Conservation (phyloP, 2,329 filamentous ascomycete genomes). For the Annulohypoxylon truncatum region DNA sequence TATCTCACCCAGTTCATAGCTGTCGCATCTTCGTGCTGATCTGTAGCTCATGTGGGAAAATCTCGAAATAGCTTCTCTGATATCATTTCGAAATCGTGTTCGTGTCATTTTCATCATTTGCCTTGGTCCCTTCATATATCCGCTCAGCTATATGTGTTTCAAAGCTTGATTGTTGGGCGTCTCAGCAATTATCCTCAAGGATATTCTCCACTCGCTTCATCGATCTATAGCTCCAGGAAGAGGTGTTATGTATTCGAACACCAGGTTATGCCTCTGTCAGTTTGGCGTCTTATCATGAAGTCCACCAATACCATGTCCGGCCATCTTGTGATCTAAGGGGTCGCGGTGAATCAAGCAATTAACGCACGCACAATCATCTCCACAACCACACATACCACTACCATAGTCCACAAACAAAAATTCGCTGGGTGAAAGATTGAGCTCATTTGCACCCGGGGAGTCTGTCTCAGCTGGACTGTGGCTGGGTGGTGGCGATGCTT, state of each 20-base stretch:
- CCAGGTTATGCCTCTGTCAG: conserved; percentile 8
- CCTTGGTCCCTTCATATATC: conserved; percentile 2
- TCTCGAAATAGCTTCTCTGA: background rate
- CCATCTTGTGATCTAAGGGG: conserved; percentile 3
- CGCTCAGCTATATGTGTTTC: conserved; percentile 17
- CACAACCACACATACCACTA: conserved; percentile 65
- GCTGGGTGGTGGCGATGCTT: conserved; percentile 61
- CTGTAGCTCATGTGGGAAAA: background rate
- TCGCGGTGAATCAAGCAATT: conserved; percentile 65
- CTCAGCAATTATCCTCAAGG: conserved; percentile 17
- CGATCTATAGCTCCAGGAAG: background rate
- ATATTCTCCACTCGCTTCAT: conserved; percentile 32
- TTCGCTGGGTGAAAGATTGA: conserved; percentile 55
- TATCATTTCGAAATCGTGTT: background rate
- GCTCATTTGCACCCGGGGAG: conserved; percentile 27
- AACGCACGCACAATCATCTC: conserved; percentile 69
- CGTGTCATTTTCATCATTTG: background rate
- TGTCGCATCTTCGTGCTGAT: background rate
- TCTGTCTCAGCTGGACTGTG: conserved; percentile 56
- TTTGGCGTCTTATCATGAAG: conserved; percentile 20
- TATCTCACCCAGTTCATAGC: background rate
- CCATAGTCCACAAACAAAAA: conserved; percentile 71
- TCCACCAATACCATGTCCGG: conserved; percentile 55
- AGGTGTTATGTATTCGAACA: conserved; percentile 2
- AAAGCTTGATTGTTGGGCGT: background rate